Evolutionary conservation across 2,329 filamentous ascomycete species (phyloP).

Genomic region (Cercospora beticola): DNA sequence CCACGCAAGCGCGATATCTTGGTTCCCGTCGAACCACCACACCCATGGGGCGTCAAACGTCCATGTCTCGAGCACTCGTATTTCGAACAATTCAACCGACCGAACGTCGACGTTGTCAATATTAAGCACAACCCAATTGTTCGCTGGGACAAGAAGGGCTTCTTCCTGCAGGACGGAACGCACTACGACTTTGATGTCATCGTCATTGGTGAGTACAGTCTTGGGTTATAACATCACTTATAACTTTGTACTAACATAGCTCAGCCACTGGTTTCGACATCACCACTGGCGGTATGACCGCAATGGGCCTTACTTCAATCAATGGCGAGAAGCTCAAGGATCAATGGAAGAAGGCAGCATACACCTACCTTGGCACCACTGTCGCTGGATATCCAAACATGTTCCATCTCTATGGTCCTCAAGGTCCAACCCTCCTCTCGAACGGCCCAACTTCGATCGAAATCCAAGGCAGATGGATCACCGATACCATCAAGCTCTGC

Average conservation of each 20-base stretch:
- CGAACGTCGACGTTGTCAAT: conserved; percentile 38
- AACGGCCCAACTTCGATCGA: conserved; percentile 46
- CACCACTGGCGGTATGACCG: conserved; percentile 45
- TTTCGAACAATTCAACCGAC: conserved; percentile 46
- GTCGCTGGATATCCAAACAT: conserved; percentile 40
- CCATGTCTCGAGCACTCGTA: conserved; percentile 48
- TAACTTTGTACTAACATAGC: conserved; percentile 21
- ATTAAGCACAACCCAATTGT: conserved; percentile 28
- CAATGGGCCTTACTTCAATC: conserved; percentile 42
- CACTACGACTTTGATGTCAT: conserved; percentile 44
- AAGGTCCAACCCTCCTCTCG: conserved; percentile 44
- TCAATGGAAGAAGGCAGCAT: conserved; percentile 43
- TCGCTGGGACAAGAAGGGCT: conserved; percentile 32
- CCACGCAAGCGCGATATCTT: conserved; percentile 53
- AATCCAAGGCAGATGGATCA: conserved; percentile 43
- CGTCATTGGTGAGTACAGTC: conserved; percentile 2
- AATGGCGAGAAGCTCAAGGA: conserved; percentile 34
- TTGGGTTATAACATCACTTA: not conserved
- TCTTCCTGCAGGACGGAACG: conserved; percentile 21
- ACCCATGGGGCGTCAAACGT: conserved; percentile 48
- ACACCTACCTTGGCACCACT: conserved; percentile 47
- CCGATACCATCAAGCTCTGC: conserved; percentile 31
- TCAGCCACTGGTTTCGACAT: conserved; percentile 51
- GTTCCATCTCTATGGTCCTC: conserved; percentile 41
- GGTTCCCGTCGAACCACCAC: conserved; percentile 49